Conservation (phyloP, 176 grass and related monocot species). For the Alopecurus myosuroides region DNA sequence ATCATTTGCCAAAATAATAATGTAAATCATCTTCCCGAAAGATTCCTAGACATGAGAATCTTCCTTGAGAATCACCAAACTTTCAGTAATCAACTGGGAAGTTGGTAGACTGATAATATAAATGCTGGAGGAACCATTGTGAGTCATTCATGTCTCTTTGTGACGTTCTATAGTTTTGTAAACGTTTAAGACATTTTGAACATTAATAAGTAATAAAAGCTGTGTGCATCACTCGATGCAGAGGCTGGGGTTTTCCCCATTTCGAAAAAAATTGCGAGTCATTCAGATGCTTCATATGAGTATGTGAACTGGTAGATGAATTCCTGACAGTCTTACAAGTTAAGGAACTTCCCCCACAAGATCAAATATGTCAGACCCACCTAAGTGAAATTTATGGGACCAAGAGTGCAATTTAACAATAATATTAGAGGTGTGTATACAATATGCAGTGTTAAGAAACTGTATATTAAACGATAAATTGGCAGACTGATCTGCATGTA, state of each 20-base stretch:
- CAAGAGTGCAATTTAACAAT: not conserved
- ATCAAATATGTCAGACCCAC: not conserved
- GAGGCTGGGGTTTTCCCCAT: no score
- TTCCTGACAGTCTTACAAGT: not conserved
- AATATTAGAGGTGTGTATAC: not conserved
- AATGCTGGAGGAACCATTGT: not conserved
- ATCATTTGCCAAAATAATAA: not conserved
- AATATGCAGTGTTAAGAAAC: not conserved
- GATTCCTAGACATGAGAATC: not conserved
- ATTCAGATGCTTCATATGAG: slow-evolving; percentile 9
- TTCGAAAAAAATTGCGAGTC: no score
- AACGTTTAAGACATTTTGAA: no score
- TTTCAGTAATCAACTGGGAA: not conserved
- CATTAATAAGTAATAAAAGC: no score
- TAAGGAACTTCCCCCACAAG: not conserved
- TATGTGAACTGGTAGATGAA: not conserved
- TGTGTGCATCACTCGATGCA: no score
- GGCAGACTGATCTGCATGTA: not conserved
- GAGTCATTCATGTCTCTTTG: not conserved
- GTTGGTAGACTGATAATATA: no score
- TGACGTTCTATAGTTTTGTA: no score
- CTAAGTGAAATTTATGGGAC: not conserved
- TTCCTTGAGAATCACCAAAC: not conserved
- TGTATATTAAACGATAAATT: not conserved
- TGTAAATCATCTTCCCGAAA: not conserved